Conservation (phyloP, 495 filamentous ascomycete species). For the Melanomma pulvis-pyrius region DNA sequence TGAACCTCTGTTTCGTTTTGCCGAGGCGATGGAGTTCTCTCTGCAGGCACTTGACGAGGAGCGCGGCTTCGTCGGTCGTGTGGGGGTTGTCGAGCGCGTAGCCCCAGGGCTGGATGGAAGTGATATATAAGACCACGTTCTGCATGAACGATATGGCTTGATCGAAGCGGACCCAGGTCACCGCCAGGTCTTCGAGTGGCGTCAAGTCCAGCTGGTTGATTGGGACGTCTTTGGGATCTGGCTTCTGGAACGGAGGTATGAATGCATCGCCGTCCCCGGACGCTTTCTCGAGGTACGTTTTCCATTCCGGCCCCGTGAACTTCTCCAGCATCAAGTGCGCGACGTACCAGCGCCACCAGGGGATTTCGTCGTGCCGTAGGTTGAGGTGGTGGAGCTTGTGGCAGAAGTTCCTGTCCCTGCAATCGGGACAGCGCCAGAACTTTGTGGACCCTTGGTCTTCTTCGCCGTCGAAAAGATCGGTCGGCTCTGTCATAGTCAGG, state of each 20-base stretch:
- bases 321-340: not conserved
- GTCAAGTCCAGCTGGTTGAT: not conserved
- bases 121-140: not conserved
- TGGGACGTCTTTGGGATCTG: not conserved
- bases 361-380: not conserved
- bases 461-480: too few species aligned
- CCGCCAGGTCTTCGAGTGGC: not conserved
- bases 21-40: constrained; percentile 2
- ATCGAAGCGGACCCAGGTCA: not conserved
- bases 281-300: not conserved
- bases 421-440: constrained; percentile 13
- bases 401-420: not conserved
- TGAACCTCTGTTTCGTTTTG: not conserved
- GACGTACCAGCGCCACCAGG: constrained; percentile 8
- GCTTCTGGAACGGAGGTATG: too few species aligned
- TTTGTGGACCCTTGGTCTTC: not conserved
- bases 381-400: not conserved
- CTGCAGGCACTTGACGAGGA: not conserved
- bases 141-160: constrained; percentile 2
- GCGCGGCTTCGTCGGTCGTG: not conserved
- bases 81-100: constrained; percentile 8
- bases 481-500: too few species aligned
- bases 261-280: not conserved
- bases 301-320: not conserved
- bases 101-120: not conserved